These are phyloP conservation scores for Tylopilus rubrobrunneus DNA, from an alignment of 768 basidiomycete species.

Conservation along the genomic window DNA sequence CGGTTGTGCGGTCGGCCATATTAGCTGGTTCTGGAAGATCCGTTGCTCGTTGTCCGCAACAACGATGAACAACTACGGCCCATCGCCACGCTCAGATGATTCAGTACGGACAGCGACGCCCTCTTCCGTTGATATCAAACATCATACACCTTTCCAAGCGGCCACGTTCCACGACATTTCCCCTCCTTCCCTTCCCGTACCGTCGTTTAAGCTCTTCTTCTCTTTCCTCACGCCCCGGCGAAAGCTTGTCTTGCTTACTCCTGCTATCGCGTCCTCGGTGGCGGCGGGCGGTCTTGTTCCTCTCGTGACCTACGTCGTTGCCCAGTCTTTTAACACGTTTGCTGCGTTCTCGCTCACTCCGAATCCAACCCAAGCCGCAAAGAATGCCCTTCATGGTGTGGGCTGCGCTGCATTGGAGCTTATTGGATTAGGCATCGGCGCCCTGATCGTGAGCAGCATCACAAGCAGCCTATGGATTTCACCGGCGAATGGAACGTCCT, in stretches of 20 bases:
- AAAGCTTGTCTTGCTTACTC: slow-evolving; percentile 52
- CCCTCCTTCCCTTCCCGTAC: slow-evolving; percentile 34
- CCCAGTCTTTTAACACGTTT: slow-evolving; percentile 72
- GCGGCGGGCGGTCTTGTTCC: slow-evolving; percentile 71
- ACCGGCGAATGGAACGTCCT: slow-evolving; percentile 78
- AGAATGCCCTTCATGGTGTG: slow-evolving; percentile 49
- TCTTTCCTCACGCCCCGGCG: slow-evolving; percentile 58
- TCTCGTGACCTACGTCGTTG: slow-evolving; percentile 82
- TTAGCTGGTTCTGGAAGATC: no score
- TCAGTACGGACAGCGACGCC: neutral
- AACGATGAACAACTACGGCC: slow-evolving; percentile 31
- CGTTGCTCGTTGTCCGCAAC: slow-evolving; percentile 26
- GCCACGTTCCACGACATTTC: slow-evolving; percentile 16
- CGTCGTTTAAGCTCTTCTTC: slow-evolving; percentile 59
- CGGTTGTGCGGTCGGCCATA: slow-evolving; percentile 84
- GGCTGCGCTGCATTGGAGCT: slow-evolving; percentile 64
- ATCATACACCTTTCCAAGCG: slow-evolving; percentile 12
- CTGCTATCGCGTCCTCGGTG: slow-evolving; percentile 59
- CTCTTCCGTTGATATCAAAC: slow-evolving; percentile 19
- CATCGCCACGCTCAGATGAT: neutral
- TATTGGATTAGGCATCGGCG: slow-evolving; percentile 58
- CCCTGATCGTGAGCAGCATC: slow-evolving; percentile 67
- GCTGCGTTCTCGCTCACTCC: slow-evolving; percentile 50
- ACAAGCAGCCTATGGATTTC: slow-evolving; percentile 80
- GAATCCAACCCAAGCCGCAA: slow-evolving; percentile 38